Percentiles rank a stretch among this genome's conserved stretches.
These are phyloP conservation scores for Prunus mongolica DNA, from an alignment of 306 rosid genomes.

Conservation along the genomic window DNA sequence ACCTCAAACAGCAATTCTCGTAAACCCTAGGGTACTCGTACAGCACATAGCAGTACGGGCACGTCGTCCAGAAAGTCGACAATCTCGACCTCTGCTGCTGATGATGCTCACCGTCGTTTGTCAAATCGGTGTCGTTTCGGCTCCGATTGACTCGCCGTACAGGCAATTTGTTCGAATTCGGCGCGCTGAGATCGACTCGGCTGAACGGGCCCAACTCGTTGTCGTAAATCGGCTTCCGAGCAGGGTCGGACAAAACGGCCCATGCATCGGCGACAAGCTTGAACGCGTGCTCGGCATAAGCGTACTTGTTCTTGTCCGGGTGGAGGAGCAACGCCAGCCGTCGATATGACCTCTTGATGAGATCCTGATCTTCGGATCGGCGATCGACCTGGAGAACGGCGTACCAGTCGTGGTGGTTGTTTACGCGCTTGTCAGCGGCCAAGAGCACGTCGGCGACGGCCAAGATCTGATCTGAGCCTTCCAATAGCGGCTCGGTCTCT, in stretches of 20 bases:
- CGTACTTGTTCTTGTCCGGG: constrained; percentile 73
- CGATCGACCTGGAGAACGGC: constrained; percentile 61
- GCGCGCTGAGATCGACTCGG: constrained; percentile 27
- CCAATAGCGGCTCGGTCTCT: constrained; percentile 81
- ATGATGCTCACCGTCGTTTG: not conserved
- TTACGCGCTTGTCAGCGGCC: constrained; percentile 57
- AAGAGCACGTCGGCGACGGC: constrained; percentile 73
- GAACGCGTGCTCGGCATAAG: constrained; percentile 67
- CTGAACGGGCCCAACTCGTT: constrained; percentile 44
- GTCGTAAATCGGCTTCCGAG: constrained; percentile 54
- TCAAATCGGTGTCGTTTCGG: constrained; percentile 1
- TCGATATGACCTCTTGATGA: constrained; percentile 63
- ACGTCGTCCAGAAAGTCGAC: constrained; percentile 83
- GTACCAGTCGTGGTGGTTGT: constrained; percentile 75
- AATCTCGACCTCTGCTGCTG: constrained; percentile 30
- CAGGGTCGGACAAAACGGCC: constrained; percentile 64
- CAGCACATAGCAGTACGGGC: constrained; percentile 77
- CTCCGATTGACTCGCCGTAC: constrained; percentile 41
- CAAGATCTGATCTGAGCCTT: constrained; percentile 87
- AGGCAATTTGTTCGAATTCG: constrained; percentile 33
- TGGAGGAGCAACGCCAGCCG: constrained; percentile 77
- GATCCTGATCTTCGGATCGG: constrained; percentile 50
- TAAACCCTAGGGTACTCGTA: constrained; percentile 72
- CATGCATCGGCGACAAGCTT: constrained; percentile 78
- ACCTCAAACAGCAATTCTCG: constrained; percentile 71